Conservation (phyloP, 1,284 basidiomycete genomes). For the Malassezia slooffiae region DNA sequence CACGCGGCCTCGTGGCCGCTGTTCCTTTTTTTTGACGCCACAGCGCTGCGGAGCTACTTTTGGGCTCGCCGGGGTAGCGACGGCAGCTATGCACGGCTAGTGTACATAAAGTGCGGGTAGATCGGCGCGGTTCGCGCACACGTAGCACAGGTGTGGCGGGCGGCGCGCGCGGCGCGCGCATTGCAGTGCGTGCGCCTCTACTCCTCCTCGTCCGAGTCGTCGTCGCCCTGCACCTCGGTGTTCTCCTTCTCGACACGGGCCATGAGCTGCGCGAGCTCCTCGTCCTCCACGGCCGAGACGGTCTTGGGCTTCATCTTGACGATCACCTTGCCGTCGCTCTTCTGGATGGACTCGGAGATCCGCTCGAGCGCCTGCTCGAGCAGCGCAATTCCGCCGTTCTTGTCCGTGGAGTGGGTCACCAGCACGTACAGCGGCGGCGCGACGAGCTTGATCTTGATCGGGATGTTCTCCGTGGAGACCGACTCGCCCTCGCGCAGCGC, state of each 20-base stretch:
- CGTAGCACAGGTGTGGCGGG: no score
- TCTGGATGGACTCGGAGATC: conserved; percentile 75
- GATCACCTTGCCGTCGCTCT: conserved; percentile 61
- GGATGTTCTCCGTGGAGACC: conserved; percentile 75
- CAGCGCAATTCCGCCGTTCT: conserved; percentile 81
- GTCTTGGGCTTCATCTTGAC: conserved; percentile 79
- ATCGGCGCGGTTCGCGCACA: no score
- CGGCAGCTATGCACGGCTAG: neutral
- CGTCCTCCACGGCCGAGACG: conserved; percentile 44
- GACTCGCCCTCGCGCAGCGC: conserved; percentile 78
- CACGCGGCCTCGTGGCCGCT: no score
- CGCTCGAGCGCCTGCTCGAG: conserved; percentile 85
- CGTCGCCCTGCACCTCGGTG: conserved; percentile 45
- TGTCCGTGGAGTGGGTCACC: conserved; percentile 91
- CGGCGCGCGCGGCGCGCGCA: neutral
- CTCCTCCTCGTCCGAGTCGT: conserved; percentile 21
- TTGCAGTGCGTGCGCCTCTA: neutral
- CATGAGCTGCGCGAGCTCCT: conserved; percentile 47
- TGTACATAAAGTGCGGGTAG: neutral
- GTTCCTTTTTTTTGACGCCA: no score
- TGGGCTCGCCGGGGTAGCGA: no score
- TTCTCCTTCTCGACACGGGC: conserved; percentile 46
- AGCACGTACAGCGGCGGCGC: conserved; percentile 93
- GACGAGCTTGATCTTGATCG: conserved; percentile 93
- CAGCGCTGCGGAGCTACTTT: no score